These are phyloP conservation scores for Fragaria vesca DNA, from an alignment of 306 rosid species.

Conservation along the genomic window DNA sequence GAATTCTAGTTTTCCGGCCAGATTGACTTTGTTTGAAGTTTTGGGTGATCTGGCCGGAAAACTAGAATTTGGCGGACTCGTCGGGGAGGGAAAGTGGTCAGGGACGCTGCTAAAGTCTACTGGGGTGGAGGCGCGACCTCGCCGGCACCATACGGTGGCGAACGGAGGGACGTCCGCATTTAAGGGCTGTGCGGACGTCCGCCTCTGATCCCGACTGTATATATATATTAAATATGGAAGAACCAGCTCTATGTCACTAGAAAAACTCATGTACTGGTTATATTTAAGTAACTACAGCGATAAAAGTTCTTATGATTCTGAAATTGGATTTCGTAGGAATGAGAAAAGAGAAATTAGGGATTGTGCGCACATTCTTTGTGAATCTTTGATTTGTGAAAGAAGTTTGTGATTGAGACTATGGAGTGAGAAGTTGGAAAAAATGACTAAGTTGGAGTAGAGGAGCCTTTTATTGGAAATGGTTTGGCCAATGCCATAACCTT, in stretches of 20 bases:
- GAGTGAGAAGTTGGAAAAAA: not conserved
- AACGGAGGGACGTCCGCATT: too few relatives aligned
- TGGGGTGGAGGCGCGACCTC: too few relatives aligned
- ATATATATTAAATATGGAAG: not conserved
- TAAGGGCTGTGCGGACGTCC: too few relatives aligned
- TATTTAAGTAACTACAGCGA: not conserved
- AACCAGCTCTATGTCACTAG: not conserved
- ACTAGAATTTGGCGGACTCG: too few relatives aligned
- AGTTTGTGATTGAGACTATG: constrained; percentile 1
- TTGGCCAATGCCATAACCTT: not conserved
- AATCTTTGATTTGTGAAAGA: not conserved
- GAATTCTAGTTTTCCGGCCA: too few relatives aligned
- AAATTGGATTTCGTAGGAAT: not conserved
- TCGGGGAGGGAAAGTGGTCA: too few relatives aligned
- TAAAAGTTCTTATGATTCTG: not conserved
- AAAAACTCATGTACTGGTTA: not conserved
- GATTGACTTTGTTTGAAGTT: too few relatives aligned
- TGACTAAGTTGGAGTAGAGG: not conserved
- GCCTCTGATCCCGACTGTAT: too few relatives aligned
- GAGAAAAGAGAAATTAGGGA: not conserved
- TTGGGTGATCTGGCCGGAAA: too few relatives aligned
- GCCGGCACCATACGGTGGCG: too few relatives aligned
- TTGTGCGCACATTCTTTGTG: not conserved
- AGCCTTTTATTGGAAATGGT: not conserved
- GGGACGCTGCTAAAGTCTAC: too few relatives aligned